Base-by-base conservation (phyloP, 257 asterid genomes). In the Gardenia jasminoides region DNA sequence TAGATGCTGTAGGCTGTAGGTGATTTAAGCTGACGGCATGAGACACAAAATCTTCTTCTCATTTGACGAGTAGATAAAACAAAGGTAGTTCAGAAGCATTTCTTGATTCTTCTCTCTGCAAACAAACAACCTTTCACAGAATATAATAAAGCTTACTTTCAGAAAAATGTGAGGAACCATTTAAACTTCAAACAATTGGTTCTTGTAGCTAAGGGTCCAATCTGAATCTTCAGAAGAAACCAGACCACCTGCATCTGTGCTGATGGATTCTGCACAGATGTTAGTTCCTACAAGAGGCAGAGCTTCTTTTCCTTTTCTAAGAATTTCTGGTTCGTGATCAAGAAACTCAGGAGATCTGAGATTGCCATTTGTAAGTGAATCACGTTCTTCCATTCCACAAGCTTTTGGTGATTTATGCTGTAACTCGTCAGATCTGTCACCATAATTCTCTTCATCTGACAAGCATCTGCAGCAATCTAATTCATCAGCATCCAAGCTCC, bases 161-260 rank as follows among this genome's bases (percentile, higher is more conserved):
- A 62, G 26, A 62, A n/a, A 64, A 64, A 58, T 20, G 78, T 36
- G 19, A 62, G 31, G 48, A 17, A 46, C 36, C 61, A 30, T 64
- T 81, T 80, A 80, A 80, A 79, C 79, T 78, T 76, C 82, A 80
- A 83, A 84, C 85, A 80, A 82, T 75, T 73, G 79, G 72, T 78
- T 82, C 79, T 85, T 87, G 67, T 75, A 79, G 81, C 84, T 76
- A 76, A 30, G 85, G 30, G 76, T 83, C 96, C 97, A 93, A 81
- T 94, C 92, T 31, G 95, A 94, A 84, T 93, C 98, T 77, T 77
- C 83, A 56, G 99, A 94, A 83, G 85, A 88, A 78, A 82, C 84
- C 24, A 94, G 81, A 69, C 93, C 91, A 69, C 91, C 93, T 11
- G 90, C 96, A 81, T 91, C 88, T 24, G 88, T 91, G 87, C 88